Percentiles rank a stretch among this genome's conserved stretches.
Evolutionary conservation across 306 rosid genomes (phyloP).

Genomic region (Cucurbita moschata): DNA sequence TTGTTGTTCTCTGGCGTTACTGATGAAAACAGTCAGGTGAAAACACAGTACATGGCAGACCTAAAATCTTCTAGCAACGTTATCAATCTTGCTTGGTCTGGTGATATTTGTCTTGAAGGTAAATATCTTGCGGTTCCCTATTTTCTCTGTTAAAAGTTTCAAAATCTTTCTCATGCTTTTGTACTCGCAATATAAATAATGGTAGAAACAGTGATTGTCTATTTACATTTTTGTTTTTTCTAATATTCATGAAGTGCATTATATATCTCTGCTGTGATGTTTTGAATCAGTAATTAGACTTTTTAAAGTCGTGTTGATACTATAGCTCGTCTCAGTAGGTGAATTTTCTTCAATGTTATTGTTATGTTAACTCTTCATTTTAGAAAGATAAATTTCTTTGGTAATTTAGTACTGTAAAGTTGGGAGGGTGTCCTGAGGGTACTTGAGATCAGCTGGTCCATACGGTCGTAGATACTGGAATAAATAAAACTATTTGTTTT

Average conservation of each 20-base stretch:
- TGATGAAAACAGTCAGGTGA: constrained; percentile 26
- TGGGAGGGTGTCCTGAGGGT: not conserved
- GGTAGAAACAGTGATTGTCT: not conserved
- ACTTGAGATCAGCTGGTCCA: not conserved
- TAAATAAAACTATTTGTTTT: not conserved
- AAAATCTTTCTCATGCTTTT: not conserved
- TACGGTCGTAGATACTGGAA: not conserved
- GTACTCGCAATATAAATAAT: not conserved
- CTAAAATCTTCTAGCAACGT: constrained; percentile 57
- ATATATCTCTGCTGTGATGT: not conserved
- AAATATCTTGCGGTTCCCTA: constrained; percentile 9
- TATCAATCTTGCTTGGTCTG: constrained; percentile 58
- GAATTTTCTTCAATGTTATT: not conserved
- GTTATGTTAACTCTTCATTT: not conserved
- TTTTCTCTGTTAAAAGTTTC: not conserved
- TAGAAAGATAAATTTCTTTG: not conserved
- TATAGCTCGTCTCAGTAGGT: not conserved
- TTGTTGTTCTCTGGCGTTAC: constrained; percentile 33
- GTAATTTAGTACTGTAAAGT: not conserved
- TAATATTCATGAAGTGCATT: not conserved
- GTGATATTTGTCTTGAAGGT: constrained; percentile 88
- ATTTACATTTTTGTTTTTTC: not conserved
- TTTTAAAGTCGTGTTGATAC: not conserved
- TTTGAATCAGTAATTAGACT: not conserved
- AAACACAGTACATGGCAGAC: constrained; percentile 68